Conservation (phyloP, 2,329 filamentous ascomycete species). For the Talaromyces sp. region DNA sequence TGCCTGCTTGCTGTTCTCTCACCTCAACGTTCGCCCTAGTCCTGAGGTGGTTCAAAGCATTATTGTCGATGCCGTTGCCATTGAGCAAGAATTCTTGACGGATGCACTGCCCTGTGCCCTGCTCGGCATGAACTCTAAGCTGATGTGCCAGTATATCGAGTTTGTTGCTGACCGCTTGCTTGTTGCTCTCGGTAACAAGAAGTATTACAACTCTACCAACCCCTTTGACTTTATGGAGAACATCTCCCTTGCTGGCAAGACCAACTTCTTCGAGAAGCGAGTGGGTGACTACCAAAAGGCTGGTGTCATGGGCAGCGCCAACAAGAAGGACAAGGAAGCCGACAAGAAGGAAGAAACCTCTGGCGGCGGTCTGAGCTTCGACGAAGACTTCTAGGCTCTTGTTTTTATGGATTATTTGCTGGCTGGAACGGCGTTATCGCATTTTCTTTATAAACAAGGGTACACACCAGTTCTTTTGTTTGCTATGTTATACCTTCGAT, state of each 20-base stretch:
- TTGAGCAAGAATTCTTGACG: slow-evolving; percentile 97
- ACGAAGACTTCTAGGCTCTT: slow-evolving; percentile 82
- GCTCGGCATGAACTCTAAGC: slow-evolving; percentile 91
- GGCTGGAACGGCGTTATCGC: slow-evolving; percentile 2
- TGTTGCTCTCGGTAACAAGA: slow-evolving; percentile 86
- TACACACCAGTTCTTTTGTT: neutral
- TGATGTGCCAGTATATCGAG: slow-evolving; percentile 99
- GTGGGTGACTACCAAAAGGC: slow-evolving; percentile 99
- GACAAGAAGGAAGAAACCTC: slow-evolving; percentile 29
- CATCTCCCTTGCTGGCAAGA: slow-evolving; percentile 97
- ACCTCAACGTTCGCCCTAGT: slow-evolving; percentile 84
- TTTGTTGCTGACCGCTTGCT: slow-evolving; percentile 96
- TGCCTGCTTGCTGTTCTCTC: slow-evolving; percentile 94
- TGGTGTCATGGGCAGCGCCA: slow-evolving; percentile 91
- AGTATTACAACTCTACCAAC: slow-evolving; percentile 88
- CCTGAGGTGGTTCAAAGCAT: slow-evolving; percentile 77
- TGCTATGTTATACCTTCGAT: slow-evolving; percentile 12
- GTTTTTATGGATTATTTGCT: neutral
- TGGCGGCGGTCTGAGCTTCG: slow-evolving; percentile 79
- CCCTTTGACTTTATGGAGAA: slow-evolving; percentile 99
- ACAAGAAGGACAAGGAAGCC: slow-evolving; percentile 57
- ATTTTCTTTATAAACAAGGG: slow-evolving; percentile 1
- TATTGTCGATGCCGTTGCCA: slow-evolving; percentile 87
- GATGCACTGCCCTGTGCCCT: slow-evolving; percentile 89
- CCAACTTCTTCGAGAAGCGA: slow-evolving; percentile 99